These are phyloP conservation scores for Chalaropsis thielavioides DNA, from an alignment of 2,329 filamentous ascomycete genomes.

Conservation along the genomic window DNA sequence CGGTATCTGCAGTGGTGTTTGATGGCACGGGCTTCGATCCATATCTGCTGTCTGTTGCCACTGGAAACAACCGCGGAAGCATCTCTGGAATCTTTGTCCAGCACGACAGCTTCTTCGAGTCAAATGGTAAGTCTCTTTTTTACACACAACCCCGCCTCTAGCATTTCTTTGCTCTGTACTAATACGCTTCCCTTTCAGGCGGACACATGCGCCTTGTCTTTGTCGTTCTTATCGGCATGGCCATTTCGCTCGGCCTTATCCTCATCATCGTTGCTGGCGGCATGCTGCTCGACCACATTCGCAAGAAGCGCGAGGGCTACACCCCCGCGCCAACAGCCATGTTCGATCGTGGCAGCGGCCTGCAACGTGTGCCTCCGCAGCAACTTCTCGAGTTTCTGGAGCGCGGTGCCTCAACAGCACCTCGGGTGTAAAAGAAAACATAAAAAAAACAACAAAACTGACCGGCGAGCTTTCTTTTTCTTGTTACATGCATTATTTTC, in stretches of 20 bases:
- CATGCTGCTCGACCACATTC: slow-evolving; percentile 58
- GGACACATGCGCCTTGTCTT: slow-evolving; percentile 56
- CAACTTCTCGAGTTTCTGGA: slow-evolving; percentile 43
- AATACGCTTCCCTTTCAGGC: slow-evolving; percentile 25
- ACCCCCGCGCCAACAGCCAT: slow-evolving; percentile 57
- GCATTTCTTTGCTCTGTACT: slow-evolving; percentile 14
- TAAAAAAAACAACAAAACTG: background rate
- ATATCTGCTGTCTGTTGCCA: slow-evolving; percentile 62
- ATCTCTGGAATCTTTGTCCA: slow-evolving; percentile 75
- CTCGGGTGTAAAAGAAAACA: slow-evolving; percentile 20
- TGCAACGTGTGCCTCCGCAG: slow-evolving; percentile 45
- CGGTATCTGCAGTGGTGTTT: slow-evolving; percentile 73
- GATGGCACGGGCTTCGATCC: slow-evolving; percentile 68
- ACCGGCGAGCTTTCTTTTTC: background rate
- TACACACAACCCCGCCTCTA: background rate
- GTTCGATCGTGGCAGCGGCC: slow-evolving; percentile 44
- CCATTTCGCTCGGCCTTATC: slow-evolving; percentile 61
- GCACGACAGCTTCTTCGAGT: slow-evolving; percentile 59
- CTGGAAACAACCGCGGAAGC: slow-evolving; percentile 51
- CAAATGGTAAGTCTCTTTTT: slow-evolving; percentile 36
- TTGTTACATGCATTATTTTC: background rate
- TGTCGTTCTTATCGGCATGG: slow-evolving; percentile 67
- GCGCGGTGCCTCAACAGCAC: slow-evolving; percentile 38
- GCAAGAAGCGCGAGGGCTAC: slow-evolving; percentile 68
- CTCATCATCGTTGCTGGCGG: slow-evolving; percentile 64